Base-by-base conservation (phyloP, 148 eudicot genomes). In the Rhododendron ferrugineum region DNA sequence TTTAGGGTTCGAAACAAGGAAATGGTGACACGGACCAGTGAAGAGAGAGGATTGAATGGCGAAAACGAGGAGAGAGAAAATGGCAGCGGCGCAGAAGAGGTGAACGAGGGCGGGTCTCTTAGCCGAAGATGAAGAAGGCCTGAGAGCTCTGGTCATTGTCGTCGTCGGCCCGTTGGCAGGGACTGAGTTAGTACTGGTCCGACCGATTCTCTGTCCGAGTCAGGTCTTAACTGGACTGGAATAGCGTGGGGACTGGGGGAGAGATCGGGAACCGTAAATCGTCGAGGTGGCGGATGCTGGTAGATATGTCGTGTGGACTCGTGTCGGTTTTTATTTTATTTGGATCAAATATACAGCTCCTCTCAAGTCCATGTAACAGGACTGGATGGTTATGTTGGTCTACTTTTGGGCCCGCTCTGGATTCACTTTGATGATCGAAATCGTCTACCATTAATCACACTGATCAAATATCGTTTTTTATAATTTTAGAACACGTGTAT, bases 41-140 rank as follows among this genome's bases (percentile, higher is more conserved):
- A 91, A 91, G 74, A 92, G 85, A 77, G 92, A 90, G 83, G 93
- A 90, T 78, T 93, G 95, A 34, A 93, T 84, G 87, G 88, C 87
- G 89, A 93, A 91, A 74, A 95, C 77, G 78, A 94, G 49, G 92
- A 95, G 88, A 82, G 91, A 92, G 90, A 94, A 93, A 79, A 90
- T 50, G 60, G 91, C 92, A 47, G 93, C 92, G 15, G 91, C 93
- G 79, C 85, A 91, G 56, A 95, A 86, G 42, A 95, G 92, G 80
- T 91, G 93, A 47, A 91, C 82, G 54, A 91, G 74, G 47, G 92
- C 80, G n/a, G 89, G 91, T 74, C 87, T 64, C 86, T 88, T 66
- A 18, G 78, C 42, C 4, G 84, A 46, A 6, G 60, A 44, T 14
- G 85, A 44, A n/a, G 85, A 42, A 15, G 85, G 7, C 36, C 80